Base-by-base conservation (phyloP, 108 stramenopile genomes). In the Cyclotella kingstonii region DNA sequence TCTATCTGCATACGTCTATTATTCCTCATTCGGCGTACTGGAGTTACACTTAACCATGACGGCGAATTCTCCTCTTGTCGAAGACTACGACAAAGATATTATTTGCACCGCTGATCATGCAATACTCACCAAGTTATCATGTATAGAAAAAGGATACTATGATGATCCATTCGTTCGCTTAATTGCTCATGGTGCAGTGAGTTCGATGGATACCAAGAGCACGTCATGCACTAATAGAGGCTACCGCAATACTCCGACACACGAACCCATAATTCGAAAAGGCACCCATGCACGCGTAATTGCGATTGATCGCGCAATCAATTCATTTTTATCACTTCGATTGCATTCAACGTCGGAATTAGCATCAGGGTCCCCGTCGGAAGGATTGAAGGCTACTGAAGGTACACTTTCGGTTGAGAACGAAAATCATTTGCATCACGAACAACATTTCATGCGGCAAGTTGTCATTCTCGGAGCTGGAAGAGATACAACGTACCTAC, bases 211-310 rank as follows among this genome's bases (percentile, higher is more conserved):
- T 41, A 54, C 43, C n/a, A 64, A 5, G 18, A 21, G 1, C n/a
- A 38, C 26, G 39, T 11, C 18, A 26, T 1, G 34, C 10, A 1
- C 36, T 9, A 11, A 36, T 11, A 36, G 36, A 36, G n/a, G 53
- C 35, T 1, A 17, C 28, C 25, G n/a, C 31, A 14, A n/a, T 11
- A 26, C 39, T 7, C 18, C 22, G 4, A 73, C 47, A 34, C n/a
- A n/a, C n/a, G 52, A 94, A 49, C 89, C 89, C 5, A 82, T 94
- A 29, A 90, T 94, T 54, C 79, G 90, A 54, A 72, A 82, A 45
- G 93, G 93, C 5, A 91, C 89, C 3, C 85, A 90, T 79, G 93
- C 93, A 31, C 75, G 93, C 14, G 89, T 90, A 0, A 70, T 73
- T 44, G 86, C 82, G 25, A 78, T 94, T 57, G 93, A 94, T 79